Conservation (phyloP, 805 yeast genomes). For the Myxozyma melibiosi region DNA sequence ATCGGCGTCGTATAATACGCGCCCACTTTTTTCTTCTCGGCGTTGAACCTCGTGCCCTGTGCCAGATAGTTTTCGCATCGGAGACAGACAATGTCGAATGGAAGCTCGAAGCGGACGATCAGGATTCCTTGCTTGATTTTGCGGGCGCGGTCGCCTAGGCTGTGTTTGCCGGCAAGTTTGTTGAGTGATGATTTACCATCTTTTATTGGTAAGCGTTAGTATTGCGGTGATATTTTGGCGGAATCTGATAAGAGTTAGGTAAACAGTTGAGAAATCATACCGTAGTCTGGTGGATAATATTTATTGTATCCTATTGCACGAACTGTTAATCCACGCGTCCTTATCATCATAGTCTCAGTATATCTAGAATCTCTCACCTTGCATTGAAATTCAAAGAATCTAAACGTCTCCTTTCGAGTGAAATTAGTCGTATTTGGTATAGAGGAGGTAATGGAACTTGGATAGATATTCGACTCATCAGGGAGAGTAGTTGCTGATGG, state of each 20-base stretch:
- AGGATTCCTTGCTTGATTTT: conserved; percentile 36
- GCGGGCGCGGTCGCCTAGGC: conserved; percentile 37
- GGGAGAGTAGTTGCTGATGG: too few species aligned
- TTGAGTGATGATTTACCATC: conserved; percentile 40
- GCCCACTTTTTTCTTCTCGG: conserved; percentile 40
- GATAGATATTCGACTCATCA: too few species aligned
- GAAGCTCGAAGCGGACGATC: conserved; percentile 41
- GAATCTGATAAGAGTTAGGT: background rate
- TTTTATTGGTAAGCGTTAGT: conserved; percentile 2
- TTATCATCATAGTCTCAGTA: too few species aligned
- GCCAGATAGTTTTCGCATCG: conserved; percentile 37
- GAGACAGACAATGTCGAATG: conserved; percentile 38
- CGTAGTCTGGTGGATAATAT: conserved; percentile 43
- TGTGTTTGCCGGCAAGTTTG: conserved; percentile 39
- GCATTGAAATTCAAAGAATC: background rate
- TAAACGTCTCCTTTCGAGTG: too few species aligned
- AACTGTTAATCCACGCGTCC: too few species aligned
- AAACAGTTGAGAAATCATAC: conserved; percentile 27
- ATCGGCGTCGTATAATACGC: conserved; percentile 39
- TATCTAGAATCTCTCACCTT: background rate
- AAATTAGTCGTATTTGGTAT: too few species aligned
- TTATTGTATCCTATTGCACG: conserved; percentile 37
- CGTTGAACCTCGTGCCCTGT: conserved; percentile 42
- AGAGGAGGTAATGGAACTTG: too few species aligned
- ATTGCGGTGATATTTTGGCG: background rate